These are phyloP conservation scores for Oenanthe sinensis DNA, from an alignment of 129 eudicot species.

Conservation along the genomic window DNA sequence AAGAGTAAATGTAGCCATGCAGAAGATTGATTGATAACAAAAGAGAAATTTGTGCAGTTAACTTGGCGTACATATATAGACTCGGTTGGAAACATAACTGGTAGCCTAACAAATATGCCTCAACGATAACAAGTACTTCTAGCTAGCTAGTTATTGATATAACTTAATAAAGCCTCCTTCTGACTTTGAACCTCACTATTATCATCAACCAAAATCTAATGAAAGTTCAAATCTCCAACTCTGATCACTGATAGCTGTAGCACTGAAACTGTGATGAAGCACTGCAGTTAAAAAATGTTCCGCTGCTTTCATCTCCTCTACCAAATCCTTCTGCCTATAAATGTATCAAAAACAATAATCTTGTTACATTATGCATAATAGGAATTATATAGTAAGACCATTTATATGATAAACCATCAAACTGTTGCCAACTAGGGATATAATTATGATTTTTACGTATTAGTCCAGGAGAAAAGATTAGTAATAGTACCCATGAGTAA, in stretches of 20 bases:
- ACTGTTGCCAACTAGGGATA: neutral
- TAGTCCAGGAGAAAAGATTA: neutral
- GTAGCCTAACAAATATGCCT: neutral
- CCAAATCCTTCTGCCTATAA: slow-evolving; percentile 38
- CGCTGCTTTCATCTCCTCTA: slow-evolving; percentile 26
- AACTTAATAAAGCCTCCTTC: neutral
- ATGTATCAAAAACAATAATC: neutral
- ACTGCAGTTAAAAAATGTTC: slow-evolving; percentile 18
- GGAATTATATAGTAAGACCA: neutral
- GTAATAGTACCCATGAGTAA: slow-evolving; percentile 52
- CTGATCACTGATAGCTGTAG: slow-evolving; percentile 19
- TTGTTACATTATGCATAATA: neutral
- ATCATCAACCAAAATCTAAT: neutral
- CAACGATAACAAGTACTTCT: neutral
- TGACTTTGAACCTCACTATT: neutral
- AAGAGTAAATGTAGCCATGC: no score
- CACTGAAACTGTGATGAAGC: slow-evolving; percentile 31
- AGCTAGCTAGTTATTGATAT: neutral
- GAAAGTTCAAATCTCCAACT: neutral
- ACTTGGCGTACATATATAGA: neutral
- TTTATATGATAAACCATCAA: no score
- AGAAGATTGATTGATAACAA: neutral
- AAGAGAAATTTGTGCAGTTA: neutral
- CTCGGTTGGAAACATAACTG: neutral
- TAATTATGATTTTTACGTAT: neutral